Base-by-base conservation (phyloP, 2,329 filamentous ascomycete species). In the Sarocladiaceae sp. region DNA sequence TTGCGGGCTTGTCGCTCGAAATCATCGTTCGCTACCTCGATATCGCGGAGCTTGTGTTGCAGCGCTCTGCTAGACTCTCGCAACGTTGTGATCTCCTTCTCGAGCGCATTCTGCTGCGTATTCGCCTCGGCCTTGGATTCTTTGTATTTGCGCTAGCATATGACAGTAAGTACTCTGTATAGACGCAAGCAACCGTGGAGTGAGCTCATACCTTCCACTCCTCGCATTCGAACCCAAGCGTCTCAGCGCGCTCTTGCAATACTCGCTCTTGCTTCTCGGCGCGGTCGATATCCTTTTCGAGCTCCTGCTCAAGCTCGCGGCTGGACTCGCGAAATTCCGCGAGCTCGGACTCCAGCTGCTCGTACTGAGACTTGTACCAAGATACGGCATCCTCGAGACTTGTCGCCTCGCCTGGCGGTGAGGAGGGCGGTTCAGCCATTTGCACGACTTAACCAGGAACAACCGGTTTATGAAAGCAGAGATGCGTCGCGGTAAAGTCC, bases 21-120 rank as follows among this genome's bases (percentile, higher is more conserved):
- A 70, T 99, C 94, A 76, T 99, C 94, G 72, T 97, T 99, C 66
- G 89, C 90, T 52, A 99, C 94, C 71, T 99, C 94, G 61, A 93
- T 96, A 68, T 99, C 94, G 59, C 94, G 86, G 53, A 99, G 75
- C 69, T 82, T 89, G 57, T 96, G 76, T 62, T 94, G 88, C 55
- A 97, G 72, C 3, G 86, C 85, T 58, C 94, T 80, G 68, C 91
- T 95, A 47, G 84, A 70, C 59, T 99, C 92, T 64, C 94, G 87
- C 61, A 99, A 78, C 8, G 82, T 87, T 6, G 94, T 99, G 62
- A 99, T 92, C 70, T 99, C 94, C 71, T 97, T 97, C 71, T 99
- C 92, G 51, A 99, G 79, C 3, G 78, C 76, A 64, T 87, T 92
- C 65, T 97, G 94, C 52, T 89, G 91, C 50, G 83, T 74, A 66